Evolutionary conservation across 108 stramenopile species (phyloP).

Genomic region (Conticribra guillardii): DNA sequence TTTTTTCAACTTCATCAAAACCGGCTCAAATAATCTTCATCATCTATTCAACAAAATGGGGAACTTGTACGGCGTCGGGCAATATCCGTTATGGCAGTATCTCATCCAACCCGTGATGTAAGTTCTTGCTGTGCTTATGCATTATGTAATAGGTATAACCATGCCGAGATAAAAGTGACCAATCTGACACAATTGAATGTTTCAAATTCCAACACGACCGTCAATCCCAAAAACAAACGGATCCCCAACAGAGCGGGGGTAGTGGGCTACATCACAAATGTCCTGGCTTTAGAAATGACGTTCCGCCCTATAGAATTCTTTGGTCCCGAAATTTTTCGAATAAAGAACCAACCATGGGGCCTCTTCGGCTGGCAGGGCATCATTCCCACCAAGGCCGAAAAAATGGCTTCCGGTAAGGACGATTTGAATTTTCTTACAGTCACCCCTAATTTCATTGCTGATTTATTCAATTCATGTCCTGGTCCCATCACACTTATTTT

Average conservation of each 20-base stretch:
- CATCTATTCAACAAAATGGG: slow-evolving; percentile 23
- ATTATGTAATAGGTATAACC: background rate
- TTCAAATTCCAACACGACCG: background rate
- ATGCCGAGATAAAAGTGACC: background rate
- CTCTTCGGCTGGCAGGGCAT: slow-evolving; percentile 93
- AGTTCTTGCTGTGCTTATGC: slow-evolving; percentile 8
- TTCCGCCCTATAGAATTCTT: slow-evolving; percentile 90
- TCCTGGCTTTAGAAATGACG: slow-evolving; percentile 91
- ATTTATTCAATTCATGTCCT: too few relatives aligned
- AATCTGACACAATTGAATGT: background rate
- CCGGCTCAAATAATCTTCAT: too few relatives aligned
- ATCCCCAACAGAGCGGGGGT: slow-evolving; percentile 57
- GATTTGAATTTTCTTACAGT: too few relatives aligned
- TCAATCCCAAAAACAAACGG: background rate
- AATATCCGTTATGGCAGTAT: slow-evolving; percentile 61
- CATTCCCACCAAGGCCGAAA: slow-evolving; percentile 88
- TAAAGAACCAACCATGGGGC: slow-evolving; percentile 87
- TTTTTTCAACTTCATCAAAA: too few relatives aligned
- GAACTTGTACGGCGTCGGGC: slow-evolving; percentile 51
- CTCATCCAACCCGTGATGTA: slow-evolving; percentile 69
- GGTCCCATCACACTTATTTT: too few relatives aligned
- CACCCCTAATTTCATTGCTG: too few relatives aligned
- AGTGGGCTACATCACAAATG: slow-evolving; percentile 89
- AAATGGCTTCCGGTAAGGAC: slow-evolving; percentile 94
- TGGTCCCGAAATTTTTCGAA: slow-evolving; percentile 77